These are phyloP conservation scores for Neonectria hederae DNA, from an alignment of 2,329 filamentous ascomycete genomes.

Conservation along the genomic window DNA sequence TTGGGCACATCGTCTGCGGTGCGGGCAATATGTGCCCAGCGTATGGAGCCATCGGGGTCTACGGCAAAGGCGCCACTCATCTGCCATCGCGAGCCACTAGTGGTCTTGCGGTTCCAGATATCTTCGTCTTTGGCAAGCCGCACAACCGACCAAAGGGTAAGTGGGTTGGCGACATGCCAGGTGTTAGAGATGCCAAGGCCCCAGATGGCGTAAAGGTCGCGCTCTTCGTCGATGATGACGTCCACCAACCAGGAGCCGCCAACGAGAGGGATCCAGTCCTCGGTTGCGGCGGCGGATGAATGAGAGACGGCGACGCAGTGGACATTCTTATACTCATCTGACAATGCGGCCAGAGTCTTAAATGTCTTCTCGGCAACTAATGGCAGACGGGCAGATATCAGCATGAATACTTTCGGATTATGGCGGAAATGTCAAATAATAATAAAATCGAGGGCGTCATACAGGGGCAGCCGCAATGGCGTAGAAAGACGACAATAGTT, in stretches of 20 bases:
- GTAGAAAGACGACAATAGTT: conserved; percentile 72
- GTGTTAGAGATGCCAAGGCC: conserved; percentile 69
- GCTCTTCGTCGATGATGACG: conserved; percentile 68
- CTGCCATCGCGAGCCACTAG: conserved; percentile 76
- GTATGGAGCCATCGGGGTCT: conserved; percentile 44
- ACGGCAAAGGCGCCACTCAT: conserved; percentile 70
- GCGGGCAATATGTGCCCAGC: conserved; percentile 44
- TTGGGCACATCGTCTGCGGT: conserved; percentile 47
- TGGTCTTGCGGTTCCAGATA: conserved; percentile 72
- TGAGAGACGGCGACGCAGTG: conserved; percentile 72
- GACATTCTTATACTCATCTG: conserved; percentile 57
- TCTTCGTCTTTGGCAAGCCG: conserved; percentile 68
- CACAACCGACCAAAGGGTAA: conserved; percentile 65
- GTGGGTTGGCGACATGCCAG: conserved; percentile 70
- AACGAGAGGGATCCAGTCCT: conserved; percentile 65
- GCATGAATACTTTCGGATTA: background rate
- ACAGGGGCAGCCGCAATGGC: conserved; percentile 81
- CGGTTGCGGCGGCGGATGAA: conserved; percentile 61
- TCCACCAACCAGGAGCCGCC: conserved; percentile 66
- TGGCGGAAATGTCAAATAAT: too few species aligned
- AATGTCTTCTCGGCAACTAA: conserved; percentile 76
- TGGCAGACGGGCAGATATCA: conserved; percentile 1
- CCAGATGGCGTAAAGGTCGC: conserved; percentile 71
- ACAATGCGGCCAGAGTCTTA: conserved; percentile 61
- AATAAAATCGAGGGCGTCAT: too few species aligned